phyloP scores from a whole-genome alignment of 805 yeast species.

The Diddensiella caesifluorescens region DNA sequence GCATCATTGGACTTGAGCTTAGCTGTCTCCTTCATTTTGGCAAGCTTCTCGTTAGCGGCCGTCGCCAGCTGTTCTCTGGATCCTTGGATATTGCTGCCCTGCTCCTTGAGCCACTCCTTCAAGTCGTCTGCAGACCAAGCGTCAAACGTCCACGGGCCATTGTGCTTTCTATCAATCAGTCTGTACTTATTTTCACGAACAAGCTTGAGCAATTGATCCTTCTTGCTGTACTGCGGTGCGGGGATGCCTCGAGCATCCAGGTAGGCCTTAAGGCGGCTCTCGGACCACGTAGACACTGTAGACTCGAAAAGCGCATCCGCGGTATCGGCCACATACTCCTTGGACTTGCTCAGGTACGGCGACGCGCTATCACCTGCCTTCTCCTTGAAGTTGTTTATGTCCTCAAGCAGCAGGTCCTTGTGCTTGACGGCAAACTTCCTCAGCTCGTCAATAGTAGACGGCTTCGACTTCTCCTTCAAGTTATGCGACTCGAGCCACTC shows the following conservation, averaged over 20 bases:
- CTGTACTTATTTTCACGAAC: slow-evolving; percentile 40
- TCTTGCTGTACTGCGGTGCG: slow-evolving; percentile 27
- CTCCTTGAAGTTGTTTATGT: slow-evolving; percentile 14
- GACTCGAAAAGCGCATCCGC: slow-evolving; percentile 21
- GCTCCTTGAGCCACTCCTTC: slow-evolving; percentile 43
- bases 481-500: slow-evolving; percentile 41
- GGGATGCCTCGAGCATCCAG: slow-evolving; percentile 33
- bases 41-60: slow-evolving; percentile 42
- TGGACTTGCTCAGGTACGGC: slow-evolving; percentile 20
- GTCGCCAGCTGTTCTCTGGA: slow-evolving; percentile 44
- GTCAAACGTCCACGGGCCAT: slow-evolving; percentile 49
- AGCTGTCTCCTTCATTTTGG: slow-evolving; percentile 40
- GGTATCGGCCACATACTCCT: slow-evolving; percentile 16
- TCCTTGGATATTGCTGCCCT: slow-evolving; percentile 40
- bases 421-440: slow-evolving; percentile 29
- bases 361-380: slow-evolving; percentile 18
- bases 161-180: slow-evolving; percentile 39
- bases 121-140: slow-evolving; percentile 50
- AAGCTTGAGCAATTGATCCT: slow-evolving; percentile 39
- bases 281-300: slow-evolving; percentile 31
- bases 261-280: slow-evolving; percentile 31
- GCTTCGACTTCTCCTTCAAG: slow-evolving; percentile 22
- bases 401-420: slow-evolving; percentile 29
- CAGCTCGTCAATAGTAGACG: slow-evolving; percentile 20
- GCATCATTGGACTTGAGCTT: slow-evolving; percentile 43